A percentile compares a stretch with the other conserved stretches of the same genome.
Evolutionary conservation across 2,329 filamentous ascomycete genomes (phyloP).

Genomic region (Hymenoscyphus scutula): DNA sequence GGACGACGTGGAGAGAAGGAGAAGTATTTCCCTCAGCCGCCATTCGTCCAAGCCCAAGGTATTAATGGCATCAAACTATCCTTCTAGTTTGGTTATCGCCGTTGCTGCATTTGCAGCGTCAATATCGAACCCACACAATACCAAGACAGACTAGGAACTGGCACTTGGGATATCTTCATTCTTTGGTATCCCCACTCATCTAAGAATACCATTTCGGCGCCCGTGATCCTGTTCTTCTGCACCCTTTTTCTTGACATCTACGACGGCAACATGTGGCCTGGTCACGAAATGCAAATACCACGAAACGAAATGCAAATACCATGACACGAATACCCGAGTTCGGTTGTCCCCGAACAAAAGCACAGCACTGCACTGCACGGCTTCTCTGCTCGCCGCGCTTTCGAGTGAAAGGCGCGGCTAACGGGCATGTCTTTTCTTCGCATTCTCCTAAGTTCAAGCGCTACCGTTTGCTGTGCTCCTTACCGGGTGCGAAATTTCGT

Average conservation of each 20-base stretch:
- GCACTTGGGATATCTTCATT: not conserved
- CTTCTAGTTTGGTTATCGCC: too few relatives aligned
- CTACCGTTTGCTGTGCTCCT: not conserved
- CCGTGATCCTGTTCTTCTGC: not conserved
- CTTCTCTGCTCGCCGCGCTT: not conserved
- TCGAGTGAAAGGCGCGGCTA: not conserved
- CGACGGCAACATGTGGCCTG: not conserved
- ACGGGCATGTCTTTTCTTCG: not conserved
- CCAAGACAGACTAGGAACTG: not conserved
- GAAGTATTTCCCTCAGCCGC: not conserved
- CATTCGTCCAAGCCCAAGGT: conserved; percentile 3
- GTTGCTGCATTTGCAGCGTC: not conserved
- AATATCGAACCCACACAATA: not conserved
- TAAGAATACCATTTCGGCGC: not conserved
- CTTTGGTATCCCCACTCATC: not conserved
- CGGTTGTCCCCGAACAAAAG: conserved; percentile 7
- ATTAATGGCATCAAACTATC: conserved; percentile 12
- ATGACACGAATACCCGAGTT: conserved; percentile 6
- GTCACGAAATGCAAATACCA: too few relatives aligned
- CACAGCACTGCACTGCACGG: not conserved
- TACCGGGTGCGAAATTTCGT: not conserved
- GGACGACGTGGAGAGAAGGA: not conserved
- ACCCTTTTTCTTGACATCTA: not conserved
- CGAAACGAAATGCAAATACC: not conserved
- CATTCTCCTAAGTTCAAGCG: not conserved